These are phyloP conservation scores for Ophiostoma fasciatum DNA, from an alignment of 2,329 filamentous ascomycete species.

Conservation along the genomic window DNA sequence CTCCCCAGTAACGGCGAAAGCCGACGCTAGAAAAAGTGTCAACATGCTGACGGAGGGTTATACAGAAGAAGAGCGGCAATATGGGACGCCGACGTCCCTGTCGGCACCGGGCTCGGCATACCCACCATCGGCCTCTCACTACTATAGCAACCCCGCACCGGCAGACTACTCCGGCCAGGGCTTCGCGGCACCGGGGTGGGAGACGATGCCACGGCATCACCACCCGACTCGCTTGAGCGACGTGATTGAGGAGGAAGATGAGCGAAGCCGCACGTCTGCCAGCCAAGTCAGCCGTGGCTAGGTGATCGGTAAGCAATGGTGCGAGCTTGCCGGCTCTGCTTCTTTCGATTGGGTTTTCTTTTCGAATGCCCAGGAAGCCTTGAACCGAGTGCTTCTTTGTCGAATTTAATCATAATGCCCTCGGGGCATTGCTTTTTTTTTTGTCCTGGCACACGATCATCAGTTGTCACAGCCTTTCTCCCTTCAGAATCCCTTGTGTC, in stretches of 20 bases:
- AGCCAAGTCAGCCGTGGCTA: constrained; percentile 40
- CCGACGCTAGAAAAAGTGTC: neutral
- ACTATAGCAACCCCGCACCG: constrained; percentile 21
- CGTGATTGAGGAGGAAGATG: constrained; percentile 75
- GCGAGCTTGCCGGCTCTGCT: neutral
- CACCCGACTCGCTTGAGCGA: constrained; percentile 82
- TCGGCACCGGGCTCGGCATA: constrained; percentile 13
- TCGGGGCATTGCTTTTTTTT: no score
- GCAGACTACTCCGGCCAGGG: constrained; percentile 53
- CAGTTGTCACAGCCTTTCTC: no score
- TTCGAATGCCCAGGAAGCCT: no score
- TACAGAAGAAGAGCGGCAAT: constrained; percentile 39
- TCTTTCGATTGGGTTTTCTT: neutral
- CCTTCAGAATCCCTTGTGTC: no score
- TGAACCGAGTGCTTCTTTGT: no score
- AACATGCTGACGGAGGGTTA: constrained; percentile 1
- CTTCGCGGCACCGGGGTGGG: constrained; percentile 58
- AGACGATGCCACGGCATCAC: constrained; percentile 57
- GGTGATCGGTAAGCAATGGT: no score
- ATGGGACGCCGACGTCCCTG: constrained; percentile 36
- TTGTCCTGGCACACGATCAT: no score
- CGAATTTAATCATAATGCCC: neutral
- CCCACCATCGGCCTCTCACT: constrained; percentile 25
- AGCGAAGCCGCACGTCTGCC: constrained; percentile 60
- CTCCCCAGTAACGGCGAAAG: no score